Base-by-base conservation (phyloP, 768 basidiomycete genomes). In the Tephrocybe rancida region DNA sequence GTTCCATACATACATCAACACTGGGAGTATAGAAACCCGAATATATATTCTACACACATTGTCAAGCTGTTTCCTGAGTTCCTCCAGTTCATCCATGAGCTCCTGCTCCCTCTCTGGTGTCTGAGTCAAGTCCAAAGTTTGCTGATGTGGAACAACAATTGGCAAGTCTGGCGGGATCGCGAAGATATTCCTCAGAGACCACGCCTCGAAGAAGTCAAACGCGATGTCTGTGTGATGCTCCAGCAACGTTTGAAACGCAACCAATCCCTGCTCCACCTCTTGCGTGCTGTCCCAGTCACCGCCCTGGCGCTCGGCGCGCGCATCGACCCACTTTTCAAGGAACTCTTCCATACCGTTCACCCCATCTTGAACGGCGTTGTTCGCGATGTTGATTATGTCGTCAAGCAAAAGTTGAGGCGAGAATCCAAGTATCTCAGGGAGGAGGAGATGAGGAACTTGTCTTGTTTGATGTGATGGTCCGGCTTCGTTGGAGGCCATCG, bases 201-300 rank as follows among this genome's bases (percentile, higher is more conserved):
- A 96, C 0, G 86, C 87, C 70, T 94, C 93, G 61, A 97, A 91
- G 64, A 88, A 90, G 67, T 97, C 94, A 55, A 95, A 92, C 0
- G 93, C 94, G 41, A 92, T 80, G 64, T 97, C 94, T 39, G 90
- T 87, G 60, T 95, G 93, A 50, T 85, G 85, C 64, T 95, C 91
- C 13, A 97, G 78, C 39, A 95, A 78, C 0, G 94, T 95, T 67
- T 95, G 91, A 58, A 96, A 92, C 21, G 90, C 81, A 45, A 92
- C 87, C 1, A 94, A 71, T 2, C 92, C 93, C 70, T 92, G 84
- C 59, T 88, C 86, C 19, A 89, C 78, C 55, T 90, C 88, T 52
- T 87, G 82, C 10, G 76, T 85, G 62, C 77, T 81, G 55, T 85
- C 86, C 73, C 81, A 81, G 16, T 79, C 58, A 13, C 75, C 55